phyloP scores from a whole-genome alignment of 2,329 filamentous ascomycete species.

The Fusarium denticulatum region DNA sequence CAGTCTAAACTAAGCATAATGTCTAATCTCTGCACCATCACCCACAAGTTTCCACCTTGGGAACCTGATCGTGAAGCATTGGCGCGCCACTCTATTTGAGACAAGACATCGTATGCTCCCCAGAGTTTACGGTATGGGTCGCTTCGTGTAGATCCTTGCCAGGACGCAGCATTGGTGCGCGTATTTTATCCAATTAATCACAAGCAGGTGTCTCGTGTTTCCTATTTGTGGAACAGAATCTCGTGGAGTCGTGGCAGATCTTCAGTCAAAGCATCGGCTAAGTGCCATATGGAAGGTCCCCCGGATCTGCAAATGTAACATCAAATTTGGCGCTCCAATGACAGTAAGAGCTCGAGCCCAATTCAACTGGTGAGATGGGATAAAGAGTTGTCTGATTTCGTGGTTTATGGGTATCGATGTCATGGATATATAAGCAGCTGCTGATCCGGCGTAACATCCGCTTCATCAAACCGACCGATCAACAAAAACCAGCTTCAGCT shows the following conservation, averaged over 20 bases:
- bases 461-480: background rate
- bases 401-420: background rate
- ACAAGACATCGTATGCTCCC: background rate
- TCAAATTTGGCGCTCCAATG: conserved; percentile 23
- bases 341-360: background rate
- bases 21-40: background rate
- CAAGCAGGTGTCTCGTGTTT: background rate
- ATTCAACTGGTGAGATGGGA: background rate
- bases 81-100: background rate
- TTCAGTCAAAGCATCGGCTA: background rate
- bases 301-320: conserved; percentile 31
- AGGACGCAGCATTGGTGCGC: conserved; percentile 21
- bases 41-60: background rate
- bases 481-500: background rate
- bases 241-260: background rate
- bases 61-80: background rate
- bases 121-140: background rate
- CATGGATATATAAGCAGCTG: background rate
- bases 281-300: background rate
- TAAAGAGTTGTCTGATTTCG: too few species aligned
- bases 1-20: background rate
- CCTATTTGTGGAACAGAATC: conserved; percentile 25
- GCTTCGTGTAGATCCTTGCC: background rate
- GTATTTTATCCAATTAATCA: background rate
- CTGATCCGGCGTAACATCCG: background rate